phyloP scores from a whole-genome alignment of 495 filamentous ascomycete species.

The Chaetomium tenue region DNA sequence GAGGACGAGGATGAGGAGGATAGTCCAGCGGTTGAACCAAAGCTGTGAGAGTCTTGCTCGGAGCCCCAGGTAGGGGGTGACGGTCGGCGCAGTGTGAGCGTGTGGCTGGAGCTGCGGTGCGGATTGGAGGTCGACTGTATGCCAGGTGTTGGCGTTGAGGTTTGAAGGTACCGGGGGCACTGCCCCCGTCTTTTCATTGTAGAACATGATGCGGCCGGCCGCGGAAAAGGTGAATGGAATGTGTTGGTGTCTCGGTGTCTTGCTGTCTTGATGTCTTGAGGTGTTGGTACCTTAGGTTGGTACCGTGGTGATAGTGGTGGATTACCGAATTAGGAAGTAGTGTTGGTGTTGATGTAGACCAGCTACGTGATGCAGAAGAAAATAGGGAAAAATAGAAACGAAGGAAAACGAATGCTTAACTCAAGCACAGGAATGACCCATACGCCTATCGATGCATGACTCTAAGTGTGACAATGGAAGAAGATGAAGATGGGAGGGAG shows the following conservation, averaged over 20 bases:
- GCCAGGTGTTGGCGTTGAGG: conserved; percentile 31
- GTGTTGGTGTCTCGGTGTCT: conserved; percentile 2
- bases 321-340: conserved; percentile 16
- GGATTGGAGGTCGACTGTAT: conserved; percentile 26
- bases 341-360: conserved; percentile 22
- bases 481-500: not conserved
- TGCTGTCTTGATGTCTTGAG: not conserved
- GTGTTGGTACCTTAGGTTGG: too few relatives aligned
- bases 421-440: conserved; percentile 18
- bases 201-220: conserved; percentile 24
- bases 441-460: conserved; percentile 24
- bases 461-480: conserved; percentile 22
- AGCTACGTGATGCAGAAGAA: conserved; percentile 21
- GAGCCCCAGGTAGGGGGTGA: conserved; percentile 92
- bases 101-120: conserved; percentile 20
- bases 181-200: conserved; percentile 30
- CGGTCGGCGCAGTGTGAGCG: conserved; percentile 36
- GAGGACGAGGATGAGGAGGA: conserved; percentile 81
- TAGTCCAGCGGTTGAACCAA: conserved; percentile 97
- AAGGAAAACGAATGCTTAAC: conserved; percentile 17
- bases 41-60: conserved; percentile 86
- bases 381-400: conserved; percentile 22
- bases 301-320: conserved; percentile 4
- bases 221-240: conserved; percentile 15
- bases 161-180: conserved; percentile 27